Evolutionary conservation across 2,329 filamentous ascomycete species (phyloP).

Genomic region (Colletotrichum falcatum): DNA sequence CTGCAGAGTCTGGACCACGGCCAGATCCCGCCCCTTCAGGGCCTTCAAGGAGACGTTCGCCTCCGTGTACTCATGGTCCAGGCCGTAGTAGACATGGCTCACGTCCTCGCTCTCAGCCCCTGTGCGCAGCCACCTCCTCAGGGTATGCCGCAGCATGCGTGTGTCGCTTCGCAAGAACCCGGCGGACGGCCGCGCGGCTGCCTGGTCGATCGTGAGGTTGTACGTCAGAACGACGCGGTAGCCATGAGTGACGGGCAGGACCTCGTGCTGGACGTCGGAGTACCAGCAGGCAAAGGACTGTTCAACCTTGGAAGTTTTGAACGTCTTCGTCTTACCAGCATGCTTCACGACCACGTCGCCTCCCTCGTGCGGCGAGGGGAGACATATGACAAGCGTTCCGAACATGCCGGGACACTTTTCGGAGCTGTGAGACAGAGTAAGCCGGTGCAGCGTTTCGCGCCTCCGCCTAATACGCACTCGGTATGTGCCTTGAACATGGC

Average conservation of each 20-base stretch:
- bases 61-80: slow-evolving; percentile 52
- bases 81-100: slow-evolving; percentile 46
- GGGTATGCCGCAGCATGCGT: slow-evolving; percentile 39
- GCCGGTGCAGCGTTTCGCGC: neutral
- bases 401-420: slow-evolving; percentile 62
- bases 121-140: slow-evolving; percentile 47
- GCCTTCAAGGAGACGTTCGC: slow-evolving; percentile 46
- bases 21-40: slow-evolving; percentile 47
- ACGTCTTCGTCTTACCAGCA: slow-evolving; percentile 47
- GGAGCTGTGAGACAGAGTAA: slow-evolving; percentile 46
- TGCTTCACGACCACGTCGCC: slow-evolving; percentile 57
- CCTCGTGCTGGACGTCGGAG: slow-evolving; percentile 64
- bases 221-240: slow-evolving; percentile 65
- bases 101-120: neutral
- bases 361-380: slow-evolving; percentile 62
- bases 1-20: slow-evolving; percentile 45
- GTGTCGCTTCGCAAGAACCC: slow-evolving; percentile 28
- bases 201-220: slow-evolving; percentile 54
- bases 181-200: slow-evolving; percentile 43
- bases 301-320: slow-evolving; percentile 46
- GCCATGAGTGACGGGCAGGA: slow-evolving; percentile 60
- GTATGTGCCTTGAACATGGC: slow-evolving; percentile 61
- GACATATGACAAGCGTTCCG: slow-evolving; percentile 61
- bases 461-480: slow-evolving; percentile 46
- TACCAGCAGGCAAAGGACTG: slow-evolving; percentile 56